A percentile compares a stretch with the other conserved stretches of the same genome.
Conservation (phyloP, 1,139 yeast species). For the Blastobotrys malaysiensis region DNA sequence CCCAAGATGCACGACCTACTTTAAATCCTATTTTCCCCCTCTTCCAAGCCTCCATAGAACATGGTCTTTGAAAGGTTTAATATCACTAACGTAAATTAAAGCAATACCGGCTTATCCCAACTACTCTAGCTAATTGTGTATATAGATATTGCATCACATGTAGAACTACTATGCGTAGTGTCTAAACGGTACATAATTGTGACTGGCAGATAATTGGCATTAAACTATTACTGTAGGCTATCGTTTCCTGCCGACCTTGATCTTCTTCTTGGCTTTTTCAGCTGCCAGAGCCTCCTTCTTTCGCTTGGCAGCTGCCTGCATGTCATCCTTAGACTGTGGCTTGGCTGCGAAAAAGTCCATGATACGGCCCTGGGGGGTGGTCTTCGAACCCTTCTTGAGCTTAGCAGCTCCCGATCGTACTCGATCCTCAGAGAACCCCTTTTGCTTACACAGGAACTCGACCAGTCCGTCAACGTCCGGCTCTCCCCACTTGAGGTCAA, state of each 20-base stretch:
- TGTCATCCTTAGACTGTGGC: slow-evolving; percentile 38
- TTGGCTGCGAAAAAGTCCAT: slow-evolving; percentile 85
- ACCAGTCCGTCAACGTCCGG: slow-evolving; percentile 75
- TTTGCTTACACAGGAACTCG: slow-evolving; percentile 64
- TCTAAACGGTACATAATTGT: too few species aligned
- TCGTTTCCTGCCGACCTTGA: slow-evolving; percentile 8
- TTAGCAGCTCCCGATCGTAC: slow-evolving; percentile 83
- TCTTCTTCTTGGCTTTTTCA: slow-evolving; percentile 23
- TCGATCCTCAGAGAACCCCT: slow-evolving; percentile 90
- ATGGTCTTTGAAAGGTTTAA: too few species aligned
- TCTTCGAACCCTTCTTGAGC: slow-evolving; percentile 73
- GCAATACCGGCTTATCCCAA: too few species aligned
- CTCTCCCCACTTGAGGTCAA: slow-evolving; percentile 58
- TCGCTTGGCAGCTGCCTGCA: slow-evolving; percentile 27
- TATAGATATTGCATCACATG: too few species aligned
- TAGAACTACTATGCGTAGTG: too few species aligned
- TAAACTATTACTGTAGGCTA: neutral
- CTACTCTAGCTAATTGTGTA: too few species aligned
- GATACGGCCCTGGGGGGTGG: slow-evolving; percentile 84
- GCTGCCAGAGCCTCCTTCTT: slow-evolving; percentile 23
- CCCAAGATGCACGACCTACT: too few species aligned
- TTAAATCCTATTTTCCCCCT: too few species aligned
- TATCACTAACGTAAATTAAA: too few species aligned
- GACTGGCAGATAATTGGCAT: too few species aligned
- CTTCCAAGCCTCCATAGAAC: too few species aligned